Percentiles rank a stretch among this genome's conserved stretches.
These are phyloP conservation scores for Neopestalotiopsis clavispora DNA, from an alignment of 2,329 filamentous ascomycete species.

Conservation along the genomic window DNA sequence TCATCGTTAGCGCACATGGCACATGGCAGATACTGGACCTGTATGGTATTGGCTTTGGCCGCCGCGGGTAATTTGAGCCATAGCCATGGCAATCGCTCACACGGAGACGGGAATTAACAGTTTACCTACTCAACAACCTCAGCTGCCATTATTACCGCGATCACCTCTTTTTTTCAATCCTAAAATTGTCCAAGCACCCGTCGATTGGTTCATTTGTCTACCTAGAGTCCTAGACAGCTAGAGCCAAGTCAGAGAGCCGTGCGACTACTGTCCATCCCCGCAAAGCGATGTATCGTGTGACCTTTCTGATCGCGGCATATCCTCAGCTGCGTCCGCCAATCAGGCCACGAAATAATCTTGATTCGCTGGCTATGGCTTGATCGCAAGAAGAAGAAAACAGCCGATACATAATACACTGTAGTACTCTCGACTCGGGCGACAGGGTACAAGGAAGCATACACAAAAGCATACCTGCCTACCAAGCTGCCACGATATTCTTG, in stretches of 20 bases:
- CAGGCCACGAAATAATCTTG: background rate
- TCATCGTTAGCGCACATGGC: background rate
- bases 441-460: background rate
- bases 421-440: background rate
- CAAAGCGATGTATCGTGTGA: conserved; percentile 34
- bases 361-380: background rate
- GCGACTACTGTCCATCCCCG: conserved; percentile 26
- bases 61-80: background rate
- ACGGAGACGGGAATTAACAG: background rate
- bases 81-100: background rate
- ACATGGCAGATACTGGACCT: background rate
- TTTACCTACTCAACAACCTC: background rate
- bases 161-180: background rate
- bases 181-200: background rate
- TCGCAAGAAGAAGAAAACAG: background rate
- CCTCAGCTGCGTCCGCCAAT: conserved; percentile 4
- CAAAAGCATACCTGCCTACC: background rate
- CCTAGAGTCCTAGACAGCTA: conserved; percentile 20
- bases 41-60: background rate
- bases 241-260: conserved; percentile 1
- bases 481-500: background rate
- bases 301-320: conserved; percentile 20
- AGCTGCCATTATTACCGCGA: background rate
- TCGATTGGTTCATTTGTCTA: conserved; percentile 21
- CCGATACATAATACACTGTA: background rate